A percentile compares a stretch with the other conserved stretches of the same genome.
Conservation (phyloP, 2,329 filamentous ascomycete genomes). For the Ophiostoma tasmaniense region DNA sequence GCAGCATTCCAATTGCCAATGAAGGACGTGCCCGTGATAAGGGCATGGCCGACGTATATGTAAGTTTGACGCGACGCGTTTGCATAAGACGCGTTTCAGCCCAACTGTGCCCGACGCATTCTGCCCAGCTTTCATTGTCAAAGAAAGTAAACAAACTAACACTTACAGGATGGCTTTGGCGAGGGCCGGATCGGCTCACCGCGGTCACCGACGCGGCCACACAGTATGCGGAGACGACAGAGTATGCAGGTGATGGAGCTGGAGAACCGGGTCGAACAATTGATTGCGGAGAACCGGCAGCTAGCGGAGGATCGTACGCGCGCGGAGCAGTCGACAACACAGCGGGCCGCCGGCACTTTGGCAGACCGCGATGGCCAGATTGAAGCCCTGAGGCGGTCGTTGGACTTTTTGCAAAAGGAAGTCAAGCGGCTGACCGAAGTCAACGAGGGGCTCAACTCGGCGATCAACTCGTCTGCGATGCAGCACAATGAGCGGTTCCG, state of each 20-base stretch:
- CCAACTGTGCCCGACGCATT: neutral
- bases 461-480: slow-evolving; percentile 66
- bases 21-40: slow-evolving; percentile 76
- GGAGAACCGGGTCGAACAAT: slow-evolving; percentile 73
- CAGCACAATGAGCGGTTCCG: slow-evolving; percentile 66
- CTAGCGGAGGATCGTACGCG: slow-evolving; percentile 64
- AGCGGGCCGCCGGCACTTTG: slow-evolving; percentile 60
- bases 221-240: slow-evolving; percentile 92
- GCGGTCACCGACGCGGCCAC: slow-evolving; percentile 84
- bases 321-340: slow-evolving; percentile 51
- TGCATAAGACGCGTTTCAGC: too few species aligned
- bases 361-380: slow-evolving; percentile 83
- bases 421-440: slow-evolving; percentile 71
- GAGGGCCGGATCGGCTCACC: slow-evolving; percentile 80
- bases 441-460: slow-evolving; percentile 69
- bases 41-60: slow-evolving; percentile 89
- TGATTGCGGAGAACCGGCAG: slow-evolving; percentile 74
- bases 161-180: slow-evolving; percentile 76
- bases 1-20: slow-evolving; percentile 64
- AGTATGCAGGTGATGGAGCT: slow-evolving; percentile 96
- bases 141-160: neutral
- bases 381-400: slow-evolving; percentile 65
- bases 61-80: slow-evolving; percentile 45
- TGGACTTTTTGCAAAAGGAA: slow-evolving; percentile 75
- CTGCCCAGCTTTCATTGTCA: neutral